Percentiles rank a stretch among this genome's conserved stretches.
These are phyloP conservation scores for Macrophomina phaseolina DNA, from an alignment of 2,329 filamentous ascomycete genomes.

Conservation along the genomic window DNA sequence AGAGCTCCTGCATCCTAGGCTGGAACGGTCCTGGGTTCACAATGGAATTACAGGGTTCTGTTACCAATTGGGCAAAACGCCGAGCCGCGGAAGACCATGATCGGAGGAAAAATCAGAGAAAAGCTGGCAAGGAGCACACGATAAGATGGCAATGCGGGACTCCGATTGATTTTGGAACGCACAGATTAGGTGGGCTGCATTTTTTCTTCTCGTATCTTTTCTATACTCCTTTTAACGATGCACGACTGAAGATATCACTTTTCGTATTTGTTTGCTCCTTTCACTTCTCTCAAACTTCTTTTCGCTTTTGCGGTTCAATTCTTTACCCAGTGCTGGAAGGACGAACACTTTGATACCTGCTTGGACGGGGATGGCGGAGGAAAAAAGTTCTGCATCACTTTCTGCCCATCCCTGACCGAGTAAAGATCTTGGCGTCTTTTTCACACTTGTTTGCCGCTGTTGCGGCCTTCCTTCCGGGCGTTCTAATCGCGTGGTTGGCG, in stretches of 20 bases:
- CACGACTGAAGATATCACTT: conserved; percentile 24
- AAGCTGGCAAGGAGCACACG: conserved; percentile 7
- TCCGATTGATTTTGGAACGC: conserved; percentile 18
- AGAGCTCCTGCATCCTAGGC: neutral
- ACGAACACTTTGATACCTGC: neutral
- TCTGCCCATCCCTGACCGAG: neutral
- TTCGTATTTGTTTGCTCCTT: conserved; percentile 2
- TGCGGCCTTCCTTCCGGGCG: conserved; percentile 14
- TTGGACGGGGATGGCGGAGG: conserved; percentile 8
- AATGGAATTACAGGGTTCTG: neutral
- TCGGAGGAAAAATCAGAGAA: conserved; percentile 5
- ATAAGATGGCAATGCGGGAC: conserved; percentile 4
- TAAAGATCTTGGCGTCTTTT: neutral
- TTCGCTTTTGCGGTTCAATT: neutral
- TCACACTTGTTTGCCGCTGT: neutral
- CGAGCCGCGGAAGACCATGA: neutral
- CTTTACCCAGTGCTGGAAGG: neutral
- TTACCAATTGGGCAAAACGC: neutral
- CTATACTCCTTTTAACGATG: conserved; percentile 20
- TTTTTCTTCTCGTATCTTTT: conserved; percentile 6
- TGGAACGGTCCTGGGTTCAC: neutral
- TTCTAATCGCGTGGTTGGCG: neutral
- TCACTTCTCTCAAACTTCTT: conserved; percentile 1
- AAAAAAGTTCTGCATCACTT: neutral
- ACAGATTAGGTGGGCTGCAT: conserved; percentile 24